phyloP scores from a whole-genome alignment of 2,329 filamentous ascomycete species.

The Chaetomium sp. region DNA sequence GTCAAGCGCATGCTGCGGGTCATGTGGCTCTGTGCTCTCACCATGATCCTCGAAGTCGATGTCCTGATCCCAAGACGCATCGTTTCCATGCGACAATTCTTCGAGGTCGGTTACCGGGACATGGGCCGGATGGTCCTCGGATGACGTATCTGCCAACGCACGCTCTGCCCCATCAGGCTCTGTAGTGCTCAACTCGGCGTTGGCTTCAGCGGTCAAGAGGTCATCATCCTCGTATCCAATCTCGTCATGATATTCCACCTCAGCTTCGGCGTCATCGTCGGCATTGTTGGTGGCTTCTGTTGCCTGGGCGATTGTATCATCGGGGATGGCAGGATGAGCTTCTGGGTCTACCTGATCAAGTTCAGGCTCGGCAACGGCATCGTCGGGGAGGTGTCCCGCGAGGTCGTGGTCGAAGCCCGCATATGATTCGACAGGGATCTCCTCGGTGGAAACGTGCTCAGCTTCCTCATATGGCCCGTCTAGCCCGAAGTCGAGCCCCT shows the following conservation, averaged over 20 bases:
- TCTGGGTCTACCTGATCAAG: conserved; percentile 24
- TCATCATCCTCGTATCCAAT: conserved; percentile 43
- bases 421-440: not conserved
- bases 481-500: conserved; percentile 41
- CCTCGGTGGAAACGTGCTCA: not conserved
- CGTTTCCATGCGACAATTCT: not conserved
- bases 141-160: not conserved
- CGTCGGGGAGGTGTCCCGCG: not conserved
- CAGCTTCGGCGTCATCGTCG: not conserved
- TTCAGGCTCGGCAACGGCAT: conserved; percentile 16
- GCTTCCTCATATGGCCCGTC: conserved; percentile 31
- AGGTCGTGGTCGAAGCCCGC: conserved; percentile 2
- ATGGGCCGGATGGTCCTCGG: not conserved
- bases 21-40: conserved; percentile 5
- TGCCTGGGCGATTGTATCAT: conserved; percentile 7
- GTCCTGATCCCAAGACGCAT: conserved; percentile 9
- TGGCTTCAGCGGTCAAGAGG: not conserved
- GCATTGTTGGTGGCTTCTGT: conserved; percentile 28
- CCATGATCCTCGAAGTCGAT: conserved; percentile 7
- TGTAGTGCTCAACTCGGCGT: conserved; percentile 1
- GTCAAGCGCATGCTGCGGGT: conserved; percentile 9
- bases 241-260: conserved; percentile 39
- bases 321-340: not conserved
- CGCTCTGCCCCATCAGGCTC: not conserved
- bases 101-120: not conserved